A percentile compares a stretch with the other conserved stretches of the same genome.
phyloP scores from a whole-genome alignment of 2,329 filamentous ascomycete genomes.

The Fusarium musae region DNA sequence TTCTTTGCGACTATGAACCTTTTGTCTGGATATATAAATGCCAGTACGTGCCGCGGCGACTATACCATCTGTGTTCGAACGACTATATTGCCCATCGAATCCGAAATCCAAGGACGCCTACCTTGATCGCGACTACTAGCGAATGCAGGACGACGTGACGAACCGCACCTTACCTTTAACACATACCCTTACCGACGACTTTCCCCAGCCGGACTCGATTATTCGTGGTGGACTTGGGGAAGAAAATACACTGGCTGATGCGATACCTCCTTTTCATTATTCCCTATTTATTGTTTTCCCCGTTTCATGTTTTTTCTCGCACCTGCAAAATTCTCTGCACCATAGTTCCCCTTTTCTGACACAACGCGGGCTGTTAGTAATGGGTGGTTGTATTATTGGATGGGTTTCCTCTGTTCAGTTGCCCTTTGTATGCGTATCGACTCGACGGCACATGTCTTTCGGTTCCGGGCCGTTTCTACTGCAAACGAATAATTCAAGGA shows the following conservation, averaged over 20 bases:
- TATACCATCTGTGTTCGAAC: slow-evolving; percentile 47
- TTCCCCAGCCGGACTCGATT: slow-evolving; percentile 39
- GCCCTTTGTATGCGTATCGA: slow-evolving; percentile 42
- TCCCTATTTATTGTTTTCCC: slow-evolving; percentile 38
- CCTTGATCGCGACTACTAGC: slow-evolving; percentile 50
- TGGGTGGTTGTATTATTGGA: slow-evolving; percentile 52
- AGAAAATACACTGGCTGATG: slow-evolving; percentile 46
- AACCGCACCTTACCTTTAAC: slow-evolving; percentile 48
- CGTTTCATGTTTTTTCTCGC: slow-evolving; percentile 40
- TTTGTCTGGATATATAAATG: slow-evolving; percentile 46
- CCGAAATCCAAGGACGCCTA: slow-evolving; percentile 46
- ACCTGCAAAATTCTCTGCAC: slow-evolving; percentile 50
- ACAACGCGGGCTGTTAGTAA: slow-evolving; percentile 46
- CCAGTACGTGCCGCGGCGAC: slow-evolving; percentile 43
- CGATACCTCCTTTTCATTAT: slow-evolving; percentile 50
- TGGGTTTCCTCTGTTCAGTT: slow-evolving; percentile 47
- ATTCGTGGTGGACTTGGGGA: slow-evolving; percentile 40
- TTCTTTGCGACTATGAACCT: slow-evolving; percentile 40
- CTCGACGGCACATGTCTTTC: slow-evolving; percentile 28
- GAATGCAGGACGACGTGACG: slow-evolving; percentile 55
- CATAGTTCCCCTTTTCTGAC: slow-evolving; percentile 47
- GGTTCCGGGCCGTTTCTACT: slow-evolving; percentile 30
- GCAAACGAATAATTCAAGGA: slow-evolving; percentile 34
- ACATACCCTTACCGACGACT: slow-evolving; percentile 46
- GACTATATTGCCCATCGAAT: slow-evolving; percentile 47